phyloP scores from a whole-genome alignment of 1,284 basidiomycete species.

The Moesziomyces sp. region DNA sequence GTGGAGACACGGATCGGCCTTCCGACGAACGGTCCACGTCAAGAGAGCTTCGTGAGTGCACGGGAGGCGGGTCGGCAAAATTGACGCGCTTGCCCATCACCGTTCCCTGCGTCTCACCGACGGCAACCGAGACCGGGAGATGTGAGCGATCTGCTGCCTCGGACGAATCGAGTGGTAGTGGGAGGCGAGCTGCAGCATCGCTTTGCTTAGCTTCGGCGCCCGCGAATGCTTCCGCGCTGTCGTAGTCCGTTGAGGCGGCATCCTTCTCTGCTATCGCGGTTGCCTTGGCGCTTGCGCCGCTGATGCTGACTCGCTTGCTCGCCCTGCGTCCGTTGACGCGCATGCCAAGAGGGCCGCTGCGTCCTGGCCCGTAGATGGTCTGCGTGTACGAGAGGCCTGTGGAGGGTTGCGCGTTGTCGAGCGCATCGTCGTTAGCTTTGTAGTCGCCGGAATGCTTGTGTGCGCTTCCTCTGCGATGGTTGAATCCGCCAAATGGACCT shows the following conservation, averaged over 20 bases:
- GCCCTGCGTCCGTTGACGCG: conserved; percentile 49
- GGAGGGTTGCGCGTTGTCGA: conserved; percentile 2
- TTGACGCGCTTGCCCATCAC: conserved; percentile 36
- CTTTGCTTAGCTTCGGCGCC: neutral
- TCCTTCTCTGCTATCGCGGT: conserved; percentile 1
- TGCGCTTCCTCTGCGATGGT: conserved; percentile 3
- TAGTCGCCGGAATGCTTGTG: neutral
- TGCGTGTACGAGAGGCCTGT: conserved; percentile 49
- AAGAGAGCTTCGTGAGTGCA: conserved; percentile 1
- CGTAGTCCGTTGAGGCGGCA: neutral
- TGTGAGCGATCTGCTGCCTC: neutral
- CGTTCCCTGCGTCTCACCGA: neutral
- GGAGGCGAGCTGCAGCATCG: neutral
- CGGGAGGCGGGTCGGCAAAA: conserved; percentile 12
- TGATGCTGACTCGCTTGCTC: conserved; percentile 42
- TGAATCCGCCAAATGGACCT: conserved; percentile 17
- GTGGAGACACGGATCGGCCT: conserved; percentile 24
- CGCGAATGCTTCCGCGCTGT: neutral
- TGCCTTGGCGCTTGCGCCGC: conserved; percentile 14
- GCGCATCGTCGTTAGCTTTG: conserved; percentile 1
- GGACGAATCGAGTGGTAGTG: neutral
- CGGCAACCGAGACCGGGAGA: too few relatives aligned
- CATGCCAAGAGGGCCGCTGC: conserved; percentile 56
- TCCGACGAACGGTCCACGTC: conserved; percentile 22
- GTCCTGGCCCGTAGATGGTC: conserved; percentile 58